Conservation (phyloP, 2,329 filamentous ascomycete genomes). For the Fusarium transvaalense region DNA sequence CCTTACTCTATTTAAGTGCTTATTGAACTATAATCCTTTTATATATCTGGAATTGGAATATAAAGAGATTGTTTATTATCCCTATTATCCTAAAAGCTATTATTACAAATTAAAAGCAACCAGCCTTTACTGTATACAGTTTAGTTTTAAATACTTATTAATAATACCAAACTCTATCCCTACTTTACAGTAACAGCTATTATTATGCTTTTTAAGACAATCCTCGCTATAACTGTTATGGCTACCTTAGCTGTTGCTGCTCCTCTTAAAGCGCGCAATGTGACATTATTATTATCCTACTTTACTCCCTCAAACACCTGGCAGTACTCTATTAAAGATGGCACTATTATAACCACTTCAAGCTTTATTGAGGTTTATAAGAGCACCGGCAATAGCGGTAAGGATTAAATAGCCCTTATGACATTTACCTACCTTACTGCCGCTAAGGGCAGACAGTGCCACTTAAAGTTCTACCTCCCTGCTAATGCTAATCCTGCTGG, state of each 20-base stretch:
- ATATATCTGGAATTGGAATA: background rate
- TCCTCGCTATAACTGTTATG: background rate
- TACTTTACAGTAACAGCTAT: background rate
- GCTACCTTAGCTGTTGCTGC: background rate
- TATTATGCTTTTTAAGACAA: background rate
- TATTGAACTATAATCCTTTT: background rate
- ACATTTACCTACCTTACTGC: constrained; percentile 4
- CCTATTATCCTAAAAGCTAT: background rate
- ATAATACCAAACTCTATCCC: background rate
- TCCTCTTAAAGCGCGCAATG: background rate
- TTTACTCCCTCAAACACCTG: background rate
- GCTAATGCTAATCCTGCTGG: background rate
- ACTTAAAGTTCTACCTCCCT: constrained; percentile 4
- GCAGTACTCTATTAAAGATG: constrained; percentile 9
- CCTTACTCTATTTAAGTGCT: background rate
- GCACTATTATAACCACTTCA: background rate
- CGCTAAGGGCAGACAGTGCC: background rate
- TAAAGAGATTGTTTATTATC: background rate
- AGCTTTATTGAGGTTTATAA: background rate
- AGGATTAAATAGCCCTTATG: constrained; percentile 5
- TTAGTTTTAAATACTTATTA: background rate
- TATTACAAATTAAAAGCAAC: background rate
- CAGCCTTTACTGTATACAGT: background rate
- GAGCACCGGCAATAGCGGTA: background rate
- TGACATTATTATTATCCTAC: background rate